Percentiles rank a stretch among this genome's conserved stretches.
Conservation (phyloP, 2,329 filamentous ascomycete species). For the Calonectria pseudoturangicola region DNA sequence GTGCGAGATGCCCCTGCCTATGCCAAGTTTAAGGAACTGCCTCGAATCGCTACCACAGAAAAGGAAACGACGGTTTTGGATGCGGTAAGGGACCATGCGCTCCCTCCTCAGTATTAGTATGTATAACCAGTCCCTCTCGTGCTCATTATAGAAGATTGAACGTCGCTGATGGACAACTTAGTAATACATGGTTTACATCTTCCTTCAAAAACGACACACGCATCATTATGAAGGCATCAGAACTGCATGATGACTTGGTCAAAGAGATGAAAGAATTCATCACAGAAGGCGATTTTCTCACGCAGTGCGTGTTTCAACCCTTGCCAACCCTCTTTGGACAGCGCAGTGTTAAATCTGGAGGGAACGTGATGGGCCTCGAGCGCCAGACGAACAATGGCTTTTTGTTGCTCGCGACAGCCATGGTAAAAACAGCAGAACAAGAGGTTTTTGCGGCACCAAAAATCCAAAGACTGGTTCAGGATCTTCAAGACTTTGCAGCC, state of each 20-base stretch:
- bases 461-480: conserved; percentile 33
- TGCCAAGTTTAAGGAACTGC: conserved; percentile 45
- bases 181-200: conserved; percentile 36
- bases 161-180: background rate
- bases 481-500: conserved; percentile 34
- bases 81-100: conserved; percentile 43
- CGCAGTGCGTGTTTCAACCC: conserved; percentile 29
- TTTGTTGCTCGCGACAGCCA: conserved; percentile 37
- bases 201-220: conserved; percentile 37
- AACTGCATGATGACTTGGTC: conserved; percentile 35
- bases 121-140: background rate
- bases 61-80: conserved; percentile 44
- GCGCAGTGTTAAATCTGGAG: conserved; percentile 26
- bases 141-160: background rate
- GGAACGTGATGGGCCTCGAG: conserved; percentile 35
- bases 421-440: conserved; percentile 34
- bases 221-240: conserved; percentile 30
- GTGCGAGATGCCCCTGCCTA: conserved; percentile 42
- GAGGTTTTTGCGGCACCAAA: conserved; percentile 20
- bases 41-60: conserved; percentile 41
- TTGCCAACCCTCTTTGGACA: conserved; percentile 33
- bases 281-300: conserved; percentile 36
- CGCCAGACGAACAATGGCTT: conserved; percentile 26
- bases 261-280: conserved; percentile 32
- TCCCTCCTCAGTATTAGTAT: conserved; percentile 44